Evolutionary conservation across 192 early-diverging fungal species (phyloP), one percentile per base, ranked within the genome.

Genomic region (Paraglomus brasilianum): DNA sequence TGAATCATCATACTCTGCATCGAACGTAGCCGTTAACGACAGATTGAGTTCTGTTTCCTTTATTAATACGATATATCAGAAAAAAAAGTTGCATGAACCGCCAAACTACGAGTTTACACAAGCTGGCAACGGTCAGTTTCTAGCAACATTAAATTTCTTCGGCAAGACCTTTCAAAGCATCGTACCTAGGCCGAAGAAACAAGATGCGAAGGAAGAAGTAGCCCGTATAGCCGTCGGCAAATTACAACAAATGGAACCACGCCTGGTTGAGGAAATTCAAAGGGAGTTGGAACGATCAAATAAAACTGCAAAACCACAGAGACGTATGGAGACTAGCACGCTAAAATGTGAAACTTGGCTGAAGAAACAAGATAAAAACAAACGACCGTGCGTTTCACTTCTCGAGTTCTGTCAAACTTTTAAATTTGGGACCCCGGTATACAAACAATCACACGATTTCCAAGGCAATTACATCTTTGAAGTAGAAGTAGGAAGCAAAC

Each of bases 371-470:
- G 38, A 60, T 46, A 66, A 14, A 14, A n/a, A 47, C 19, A 50
- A 66, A 66, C 17, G 64, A 40, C 47, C 64, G 14, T 66, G 43
- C 24, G 64, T 66, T 39, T 24, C 52, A 36, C 17, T 66, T n/a
- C 64, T 66, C 13, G 64, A 66, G 42, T 66, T 66, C 36, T 66
- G 64, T 19, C 64, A 66, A 38, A 52, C 40, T 41, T 50, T 52
- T 66, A 22, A 66, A 39, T 13, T 51, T 19, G 64, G 45, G 1
- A 47, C 21, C 11, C 64, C 64, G 19, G 14, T 50, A 41, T 66
- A 66, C 21, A 41, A 15, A 41, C 24, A 50, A 6, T 50, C 36
- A 49, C 46, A 66, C 50, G 63, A 66, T 39, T 45, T 45, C 1
- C 17, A 48, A 8, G 63, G 63, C 13, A 19, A 51, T 66, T 66